Evolutionary conservation across 768 basidiomycete species (phyloP), one percentile per base, ranked within the genome.

Genomic region (Cubamyces lactineus): DNA sequence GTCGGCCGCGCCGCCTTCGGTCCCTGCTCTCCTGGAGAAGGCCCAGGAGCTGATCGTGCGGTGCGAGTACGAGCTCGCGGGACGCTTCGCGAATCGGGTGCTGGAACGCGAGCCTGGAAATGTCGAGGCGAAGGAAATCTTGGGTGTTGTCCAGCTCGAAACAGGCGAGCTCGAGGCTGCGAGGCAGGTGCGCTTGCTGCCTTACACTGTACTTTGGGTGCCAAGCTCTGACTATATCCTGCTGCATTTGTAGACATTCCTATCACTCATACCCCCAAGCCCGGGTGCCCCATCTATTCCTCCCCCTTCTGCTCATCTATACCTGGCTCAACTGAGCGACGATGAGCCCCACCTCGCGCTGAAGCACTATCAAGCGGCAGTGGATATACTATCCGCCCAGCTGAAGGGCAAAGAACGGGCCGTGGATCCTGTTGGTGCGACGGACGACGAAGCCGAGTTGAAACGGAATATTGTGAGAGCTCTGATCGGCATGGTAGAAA

Each of bases 401-500:
- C 79, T 92, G 26, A 92, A 92, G 74, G 91, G 89, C 50, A 92
- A 91, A 71, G 85, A 84, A 43, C 80, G 82, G 28, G 85, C 82
- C 4, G 74, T 76, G 16, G 75, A 67, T 17, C 45, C 67, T 7
- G 75, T 71, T 60, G 79, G 74, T 53, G 70, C 70, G 5, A 73
- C 69, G 55, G 70, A 62, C 50, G 84, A 84, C 64, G 86, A 89
- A 59, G 71, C 78, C 2, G 88, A 91, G 66, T 72, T 86, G 50
- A 86, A 79, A 69, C 81, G 74, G 34, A 91, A 86, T 69, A 86
- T 89, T 58, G 87, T 94, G 12, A 81, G 89, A 42, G 92, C 92
- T 8, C 81, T 95, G 21, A 82, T 94, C 30, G 90, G 89, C 8
- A 94, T 95, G 82, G 89, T 96, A 24, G 95, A 96, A 72, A 91